Conservation (phyloP, 208 protist genomes). For the Trypanosoma conorhini region DNA sequence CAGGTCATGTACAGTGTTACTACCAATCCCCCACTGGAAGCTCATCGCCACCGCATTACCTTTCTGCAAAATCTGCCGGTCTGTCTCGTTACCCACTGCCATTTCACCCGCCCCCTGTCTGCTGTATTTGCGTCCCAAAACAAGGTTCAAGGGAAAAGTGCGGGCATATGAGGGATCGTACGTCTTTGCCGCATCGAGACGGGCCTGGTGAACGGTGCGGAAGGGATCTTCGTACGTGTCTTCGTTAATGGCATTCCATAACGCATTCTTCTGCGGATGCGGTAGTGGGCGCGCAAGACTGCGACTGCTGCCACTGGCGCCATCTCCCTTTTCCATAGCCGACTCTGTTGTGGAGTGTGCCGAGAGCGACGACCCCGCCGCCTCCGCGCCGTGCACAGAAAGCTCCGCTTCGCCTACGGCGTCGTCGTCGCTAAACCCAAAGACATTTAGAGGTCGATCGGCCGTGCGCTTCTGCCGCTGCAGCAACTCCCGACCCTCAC, state of each 20-base stretch:
- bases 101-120: conserved; percentile 60
- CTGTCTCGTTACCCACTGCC: conserved; percentile 71
- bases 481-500: conserved; percentile 74
- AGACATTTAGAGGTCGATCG: conserved; percentile 41
- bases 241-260: conserved; percentile 60
- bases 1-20: conserved; percentile 59
- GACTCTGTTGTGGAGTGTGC: not conserved
- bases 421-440: conserved; percentile 74
- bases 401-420: conserved; percentile 17
- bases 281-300: not conserved
- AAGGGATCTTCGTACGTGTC: conserved; percentile 84
- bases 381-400: not conserved
- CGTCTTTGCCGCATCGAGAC: conserved; percentile 68
- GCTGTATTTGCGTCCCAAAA: conserved; percentile 72
- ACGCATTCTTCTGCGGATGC: conserved; percentile 31
- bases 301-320: not conserved
- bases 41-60: conserved; percentile 23
- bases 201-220: conserved; percentile 78
- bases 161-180: conserved; percentile 72
- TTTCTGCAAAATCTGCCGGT: conserved; percentile 63
- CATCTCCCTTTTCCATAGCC: not conserved
- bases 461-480: conserved; percentile 6
- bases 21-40: conserved; percentile 69
- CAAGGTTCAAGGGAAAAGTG: conserved; percentile 46
- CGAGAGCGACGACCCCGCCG: not conserved